phyloP scores from a whole-genome alignment of 208 protist species.

The Acanthamoeba healyi region DNA sequence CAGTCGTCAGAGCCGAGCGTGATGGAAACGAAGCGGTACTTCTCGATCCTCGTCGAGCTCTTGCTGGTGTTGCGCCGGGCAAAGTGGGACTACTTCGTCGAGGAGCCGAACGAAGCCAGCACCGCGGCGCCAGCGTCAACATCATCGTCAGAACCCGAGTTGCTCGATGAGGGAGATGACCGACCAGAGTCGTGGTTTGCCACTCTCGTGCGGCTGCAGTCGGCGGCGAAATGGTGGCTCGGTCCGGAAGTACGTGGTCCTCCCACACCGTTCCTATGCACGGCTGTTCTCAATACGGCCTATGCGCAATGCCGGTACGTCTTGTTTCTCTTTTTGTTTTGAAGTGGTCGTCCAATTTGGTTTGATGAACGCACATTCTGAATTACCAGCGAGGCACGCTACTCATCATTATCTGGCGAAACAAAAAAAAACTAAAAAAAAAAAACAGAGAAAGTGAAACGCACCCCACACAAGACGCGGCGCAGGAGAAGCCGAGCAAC shows the following conservation, averaged over 20 bases:
- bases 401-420: too few species aligned
- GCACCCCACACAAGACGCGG: neutral
- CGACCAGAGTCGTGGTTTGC: neutral
- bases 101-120: neutral
- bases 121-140: neutral
- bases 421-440: too few species aligned
- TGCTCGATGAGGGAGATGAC: neutral
- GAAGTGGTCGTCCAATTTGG: too few species aligned
- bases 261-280: slow-evolving; percentile 19
- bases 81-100: slow-evolving; percentile 36
- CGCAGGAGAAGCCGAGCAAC: neutral
- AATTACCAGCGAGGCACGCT: too few species aligned
- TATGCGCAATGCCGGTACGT: slow-evolving; percentile 6
- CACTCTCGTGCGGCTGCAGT: neutral
- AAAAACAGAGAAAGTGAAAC: neutral
- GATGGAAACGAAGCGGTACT: neutral
- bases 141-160: neutral
- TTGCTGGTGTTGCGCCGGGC: neutral
- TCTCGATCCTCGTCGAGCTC: neutral
- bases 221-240: slow-evolving; percentile 3
- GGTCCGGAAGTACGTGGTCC: neutral
- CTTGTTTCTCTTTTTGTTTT: too few species aligned
- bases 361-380: too few species aligned
- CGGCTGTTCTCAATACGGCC: neutral
- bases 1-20: neutral